phyloP scores from a whole-genome alignment of 306 rosid species.

The Spatholobus suberectus region DNA sequence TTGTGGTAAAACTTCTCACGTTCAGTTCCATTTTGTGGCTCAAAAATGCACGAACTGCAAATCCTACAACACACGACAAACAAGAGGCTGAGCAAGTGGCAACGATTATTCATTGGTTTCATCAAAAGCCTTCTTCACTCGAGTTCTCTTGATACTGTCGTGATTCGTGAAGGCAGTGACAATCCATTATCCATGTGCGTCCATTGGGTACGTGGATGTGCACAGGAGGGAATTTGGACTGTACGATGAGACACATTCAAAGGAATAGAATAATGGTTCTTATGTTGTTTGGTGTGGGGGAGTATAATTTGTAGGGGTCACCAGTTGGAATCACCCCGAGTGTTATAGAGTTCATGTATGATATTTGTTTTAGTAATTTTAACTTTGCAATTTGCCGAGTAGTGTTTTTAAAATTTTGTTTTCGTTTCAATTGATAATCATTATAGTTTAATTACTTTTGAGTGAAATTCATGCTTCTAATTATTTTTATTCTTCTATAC shows the following conservation, averaged over 20 bases:
- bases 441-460: too few relatives aligned
- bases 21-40: slow-evolving; percentile 71
- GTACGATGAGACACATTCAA: background rate
- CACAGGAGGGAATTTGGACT: background rate
- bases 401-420: too few relatives aligned
- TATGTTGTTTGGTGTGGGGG: background rate
- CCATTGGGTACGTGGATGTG: background rate
- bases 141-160: slow-evolving; percentile 4
- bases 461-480: too few relatives aligned
- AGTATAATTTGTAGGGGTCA: background rate
- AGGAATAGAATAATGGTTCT: slow-evolving; percentile 15
- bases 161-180: slow-evolving; percentile 6
- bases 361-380: background rate
- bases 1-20: slow-evolving; percentile 67
- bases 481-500: too few relatives aligned
- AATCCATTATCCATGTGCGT: background rate
- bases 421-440: too few relatives aligned
- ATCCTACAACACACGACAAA: slow-evolving; percentile 84
- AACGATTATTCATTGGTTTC: background rate
- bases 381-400: background rate
- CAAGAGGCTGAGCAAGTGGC: slow-evolving; percentile 64
- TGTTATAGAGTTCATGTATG: background rate
- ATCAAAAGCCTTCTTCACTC: background rate
- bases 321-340: background rate
- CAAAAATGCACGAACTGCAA: slow-evolving; percentile 80